These are phyloP conservation scores for Hymenoscyphus infarciens DNA, from an alignment of 2,329 filamentous ascomycete species.

Conservation along the genomic window DNA sequence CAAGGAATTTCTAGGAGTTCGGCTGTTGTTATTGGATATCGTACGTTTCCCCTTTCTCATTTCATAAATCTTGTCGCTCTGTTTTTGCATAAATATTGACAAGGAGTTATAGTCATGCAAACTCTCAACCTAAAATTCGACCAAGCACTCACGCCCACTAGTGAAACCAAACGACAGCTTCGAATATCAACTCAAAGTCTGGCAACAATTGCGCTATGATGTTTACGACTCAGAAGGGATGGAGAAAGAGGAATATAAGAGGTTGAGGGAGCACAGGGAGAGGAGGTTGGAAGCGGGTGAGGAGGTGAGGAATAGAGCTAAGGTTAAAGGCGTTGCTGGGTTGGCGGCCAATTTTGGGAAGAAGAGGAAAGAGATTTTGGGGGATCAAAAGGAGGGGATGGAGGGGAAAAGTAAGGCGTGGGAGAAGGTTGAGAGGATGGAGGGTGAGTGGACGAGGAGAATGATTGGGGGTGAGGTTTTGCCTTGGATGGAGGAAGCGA, in stretches of 20 bases:
- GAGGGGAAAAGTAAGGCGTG: conserved; percentile 3
- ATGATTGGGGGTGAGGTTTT: conserved; percentile 4
- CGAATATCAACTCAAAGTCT: conserved; percentile 23
- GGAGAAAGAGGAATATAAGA: conserved; percentile 18
- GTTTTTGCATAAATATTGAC: not conserved
- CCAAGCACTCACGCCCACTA: conserved; percentile 20
- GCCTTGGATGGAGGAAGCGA: not conserved
- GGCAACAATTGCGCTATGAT: conserved; percentile 16
- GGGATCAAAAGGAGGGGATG: conserved; percentile 8
- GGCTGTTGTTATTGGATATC: conserved; percentile 25
- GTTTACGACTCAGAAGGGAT: not conserved
- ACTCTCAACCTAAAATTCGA: conserved; percentile 15
- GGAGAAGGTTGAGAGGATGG: conserved; percentile 10
- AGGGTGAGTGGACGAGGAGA: conserved; percentile 6
- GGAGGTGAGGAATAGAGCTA: conserved; percentile 14
- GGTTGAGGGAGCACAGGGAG: conserved; percentile 13
- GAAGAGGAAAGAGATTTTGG: not conserved
- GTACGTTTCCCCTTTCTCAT: conserved; percentile 17
- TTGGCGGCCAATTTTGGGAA: conserved; percentile 9
- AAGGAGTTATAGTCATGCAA: conserved; percentile 21
- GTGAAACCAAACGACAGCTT: conserved; percentile 26
- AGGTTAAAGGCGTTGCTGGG: conserved; percentile 12
- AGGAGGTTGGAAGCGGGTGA: conserved; percentile 9
- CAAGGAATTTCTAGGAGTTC: conserved; percentile 29
- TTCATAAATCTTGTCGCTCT: not conserved